These are phyloP conservation scores for Botrytis fragariae DNA, from an alignment of 2,329 filamentous ascomycete genomes.

Conservation along the genomic window DNA sequence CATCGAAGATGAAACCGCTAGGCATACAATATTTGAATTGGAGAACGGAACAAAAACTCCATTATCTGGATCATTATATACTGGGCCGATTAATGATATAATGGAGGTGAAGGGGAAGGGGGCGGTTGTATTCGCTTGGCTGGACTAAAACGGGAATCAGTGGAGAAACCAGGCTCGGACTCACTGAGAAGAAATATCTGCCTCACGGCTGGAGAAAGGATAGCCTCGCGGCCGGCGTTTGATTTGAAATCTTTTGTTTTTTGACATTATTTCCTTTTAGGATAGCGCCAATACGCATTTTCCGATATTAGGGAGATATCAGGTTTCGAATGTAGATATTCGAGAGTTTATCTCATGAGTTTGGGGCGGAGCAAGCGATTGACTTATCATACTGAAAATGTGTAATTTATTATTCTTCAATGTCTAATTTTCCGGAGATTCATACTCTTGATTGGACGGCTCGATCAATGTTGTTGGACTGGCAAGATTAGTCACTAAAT, in stretches of 20 bases:
- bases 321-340: neutral
- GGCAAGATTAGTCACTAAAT: neutral
- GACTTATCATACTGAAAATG: neutral
- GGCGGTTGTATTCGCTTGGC: neutral
- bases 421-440: neutral
- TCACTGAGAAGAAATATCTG: constrained; percentile 7
- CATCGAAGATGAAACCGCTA: constrained; percentile 27
- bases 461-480: neutral
- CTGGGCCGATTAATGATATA: neutral
- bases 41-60: neutral
- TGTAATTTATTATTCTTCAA: neutral
- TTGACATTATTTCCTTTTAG: constrained; percentile 10
- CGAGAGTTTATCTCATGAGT: neutral
- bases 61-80: neutral
- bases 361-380: neutral
- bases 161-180: constrained; percentile 5
- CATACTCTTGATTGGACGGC: neutral
- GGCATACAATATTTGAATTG: neutral
- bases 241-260: neutral
- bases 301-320: neutral
- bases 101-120: neutral
- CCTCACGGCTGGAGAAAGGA: constrained; percentile 21
- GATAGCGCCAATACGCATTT: neutral
- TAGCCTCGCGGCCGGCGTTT: constrained; percentile 21
- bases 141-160: neutral